Evolutionary conservation across 805 yeast genomes (phyloP), one percentile per base, ranked within the genome.

Genomic region (Pichia manshurica): DNA sequence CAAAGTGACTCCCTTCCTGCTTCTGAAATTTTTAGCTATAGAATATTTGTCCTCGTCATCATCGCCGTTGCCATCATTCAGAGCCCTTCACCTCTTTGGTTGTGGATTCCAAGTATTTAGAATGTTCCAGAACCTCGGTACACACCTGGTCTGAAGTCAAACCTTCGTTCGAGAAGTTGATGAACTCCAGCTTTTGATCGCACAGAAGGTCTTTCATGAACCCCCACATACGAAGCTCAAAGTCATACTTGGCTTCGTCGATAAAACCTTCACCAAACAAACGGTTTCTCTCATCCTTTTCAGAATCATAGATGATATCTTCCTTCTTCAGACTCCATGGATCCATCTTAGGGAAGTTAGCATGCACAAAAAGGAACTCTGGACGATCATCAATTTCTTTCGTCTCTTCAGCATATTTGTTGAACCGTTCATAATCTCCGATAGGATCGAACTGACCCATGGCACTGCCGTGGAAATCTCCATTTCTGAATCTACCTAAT

Each of bases 401-500:
- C 3, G 42, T 41, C 2, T 39, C 20, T 2, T 56, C 51, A 31
- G 53, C 46, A 39, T 66, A 68, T 22, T 56, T 58, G 29, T 52
- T 41, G 49, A 57, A 58, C 15, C 67, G 49, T 42, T 60, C 56
- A 46, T 68, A 78, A 62, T 86, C 95, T 39, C 74, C 74, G n/a
- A 72, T 62, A 3, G 90, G 87, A 58, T 83, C 79, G 51, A 70
- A 78, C 62, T 87, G 95, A 5, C 84, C 82, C 88, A 86, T 86
- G 3, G 85, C 87, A 9, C 81, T 76, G 16, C 90, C 91, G n/a
- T 71, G 64, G 58, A 74, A 83, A 8, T 68, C 69, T 12, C 63
- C 66, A 41, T 63, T 62, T 7, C 52, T 50, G 47, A 69, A 67
- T 56, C 77, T 75, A 17, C 85, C 85, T 56, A 80, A 67, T 6